Evolutionary conservation across 768 basidiomycete species (phyloP).

Genomic region (Tricholoma bakamatsutake): DNA sequence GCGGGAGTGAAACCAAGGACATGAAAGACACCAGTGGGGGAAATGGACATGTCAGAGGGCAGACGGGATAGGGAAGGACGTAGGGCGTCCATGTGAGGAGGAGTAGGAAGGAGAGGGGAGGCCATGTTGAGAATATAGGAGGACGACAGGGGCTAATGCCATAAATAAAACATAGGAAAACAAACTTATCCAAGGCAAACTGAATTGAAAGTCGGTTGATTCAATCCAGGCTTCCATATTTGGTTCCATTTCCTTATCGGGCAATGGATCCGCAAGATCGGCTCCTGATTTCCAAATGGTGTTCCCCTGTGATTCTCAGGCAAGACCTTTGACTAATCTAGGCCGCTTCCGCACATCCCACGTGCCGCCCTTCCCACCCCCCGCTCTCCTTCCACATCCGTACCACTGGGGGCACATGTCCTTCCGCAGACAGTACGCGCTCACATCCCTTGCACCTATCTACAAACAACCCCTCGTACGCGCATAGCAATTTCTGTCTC

Average conservation of each 20-base stretch:
- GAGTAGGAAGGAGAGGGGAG: background rate
- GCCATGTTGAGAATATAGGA: background rate
- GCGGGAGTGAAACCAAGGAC: constrained; percentile 61
- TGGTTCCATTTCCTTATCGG: background rate
- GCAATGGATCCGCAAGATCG: background rate
- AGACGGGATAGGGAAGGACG: background rate
- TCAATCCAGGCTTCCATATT: background rate
- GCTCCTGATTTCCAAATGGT: no score
- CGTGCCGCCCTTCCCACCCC: constrained; percentile 50
- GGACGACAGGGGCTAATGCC: constrained; percentile 9
- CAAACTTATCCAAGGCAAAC: no score
- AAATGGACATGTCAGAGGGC: constrained; percentile 29
- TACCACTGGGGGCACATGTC: constrained; percentile 67
- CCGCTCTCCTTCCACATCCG: constrained; percentile 41
- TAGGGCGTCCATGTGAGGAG: background rate
- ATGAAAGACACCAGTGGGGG: constrained; percentile 49
- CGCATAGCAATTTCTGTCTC: constrained; percentile 41
- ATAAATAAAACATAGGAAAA: no score
- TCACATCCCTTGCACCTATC: constrained; percentile 54
- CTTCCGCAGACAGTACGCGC: constrained; percentile 63
- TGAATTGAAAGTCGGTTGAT: background rate
- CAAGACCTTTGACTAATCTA: no score
- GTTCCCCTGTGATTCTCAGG: no score
- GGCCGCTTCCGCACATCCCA: constrained; percentile 18
- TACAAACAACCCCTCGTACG: constrained; percentile 59